phyloP scores from a whole-genome alignment of 2,329 filamentous ascomycete species.

The Trichoderma pleuroti region DNA sequence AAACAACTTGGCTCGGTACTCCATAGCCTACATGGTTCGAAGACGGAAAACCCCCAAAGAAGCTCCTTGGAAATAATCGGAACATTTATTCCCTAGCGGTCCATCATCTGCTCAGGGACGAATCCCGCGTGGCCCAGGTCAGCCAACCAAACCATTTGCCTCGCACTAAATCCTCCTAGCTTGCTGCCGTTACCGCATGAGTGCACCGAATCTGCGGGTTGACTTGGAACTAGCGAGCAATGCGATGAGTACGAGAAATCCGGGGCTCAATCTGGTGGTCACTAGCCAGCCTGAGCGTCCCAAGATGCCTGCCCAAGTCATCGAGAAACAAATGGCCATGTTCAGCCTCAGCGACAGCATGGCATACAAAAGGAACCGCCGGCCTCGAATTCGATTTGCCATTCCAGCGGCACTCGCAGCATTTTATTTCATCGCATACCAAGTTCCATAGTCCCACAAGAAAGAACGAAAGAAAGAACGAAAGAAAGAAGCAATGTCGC shows the following conservation, averaged over 20 bases:
- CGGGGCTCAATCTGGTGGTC: background rate
- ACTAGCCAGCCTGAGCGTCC: background rate
- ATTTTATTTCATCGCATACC: background rate
- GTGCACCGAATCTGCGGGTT: background rate
- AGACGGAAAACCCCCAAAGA: background rate
- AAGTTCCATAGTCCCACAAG: background rate
- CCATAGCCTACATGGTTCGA: background rate
- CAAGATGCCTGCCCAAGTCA: background rate
- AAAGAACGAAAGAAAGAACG: background rate
- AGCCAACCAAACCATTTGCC: background rate
- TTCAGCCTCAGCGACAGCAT: background rate
- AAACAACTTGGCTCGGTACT: background rate
- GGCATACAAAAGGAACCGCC: background rate
- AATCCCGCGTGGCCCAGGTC: background rate
- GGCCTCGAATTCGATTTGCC: background rate
- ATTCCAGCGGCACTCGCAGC: background rate
- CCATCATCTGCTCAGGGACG: background rate
- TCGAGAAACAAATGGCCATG: background rate
- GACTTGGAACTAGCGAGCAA: background rate
- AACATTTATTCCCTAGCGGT: background rate
- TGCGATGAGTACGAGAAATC: slow-evolving; percentile 15
- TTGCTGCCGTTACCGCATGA: background rate
- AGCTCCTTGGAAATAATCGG: background rate
- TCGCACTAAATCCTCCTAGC: background rate
- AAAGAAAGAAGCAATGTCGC: background rate